Evolutionary conservation across 306 rosid species (phyloP), one percentile per base, ranked within the genome.

Genomic region (Citrullus colocynthis): DNA sequence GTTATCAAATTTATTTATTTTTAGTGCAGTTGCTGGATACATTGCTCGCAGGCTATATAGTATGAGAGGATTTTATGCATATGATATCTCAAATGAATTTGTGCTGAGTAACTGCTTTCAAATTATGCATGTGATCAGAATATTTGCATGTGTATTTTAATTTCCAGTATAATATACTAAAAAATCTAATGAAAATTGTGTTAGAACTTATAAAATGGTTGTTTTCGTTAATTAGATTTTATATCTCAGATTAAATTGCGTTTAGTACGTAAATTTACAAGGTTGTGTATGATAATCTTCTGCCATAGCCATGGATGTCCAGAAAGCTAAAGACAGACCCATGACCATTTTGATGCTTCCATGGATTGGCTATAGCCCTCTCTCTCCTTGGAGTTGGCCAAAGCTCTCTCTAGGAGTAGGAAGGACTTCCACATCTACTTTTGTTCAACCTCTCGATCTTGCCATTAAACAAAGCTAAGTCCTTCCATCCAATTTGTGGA

Each of bases 401-500:
- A 72, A 72, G 18, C 42, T 5, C 77, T 72, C 24, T 72, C 77
- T 1, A 48, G 2, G 0, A 72, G 44, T 2, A 32, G 36, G 36
- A 32, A 32, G 36, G 4, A 32, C 36, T 49, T 72, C 2, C 24
- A 12, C 28, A 16, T 72, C 60, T 72, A 48, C 44, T 72, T 72
- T 60, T 72, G 77, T 30, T 72, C 60, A 28, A 72, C 42, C 59
- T 72, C 44, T 16, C 9, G 14, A 9, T 5, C 42, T 72, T 0
- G 41, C 77, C 77, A 72, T 72, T 72, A 49, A 49, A 49, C 77
- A 72, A 49, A 30, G 28, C 77, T 72, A 39, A 16, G 9, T n/a
- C 30, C 39, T 13, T 36, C 71, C 42, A 72, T 72, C 8, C 28
- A 72, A 48, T 15, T 72, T 15, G 57, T 49, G 0, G 60, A 49